phyloP scores from a whole-genome alignment of 306 rosid species.

The Quercus robur region DNA sequence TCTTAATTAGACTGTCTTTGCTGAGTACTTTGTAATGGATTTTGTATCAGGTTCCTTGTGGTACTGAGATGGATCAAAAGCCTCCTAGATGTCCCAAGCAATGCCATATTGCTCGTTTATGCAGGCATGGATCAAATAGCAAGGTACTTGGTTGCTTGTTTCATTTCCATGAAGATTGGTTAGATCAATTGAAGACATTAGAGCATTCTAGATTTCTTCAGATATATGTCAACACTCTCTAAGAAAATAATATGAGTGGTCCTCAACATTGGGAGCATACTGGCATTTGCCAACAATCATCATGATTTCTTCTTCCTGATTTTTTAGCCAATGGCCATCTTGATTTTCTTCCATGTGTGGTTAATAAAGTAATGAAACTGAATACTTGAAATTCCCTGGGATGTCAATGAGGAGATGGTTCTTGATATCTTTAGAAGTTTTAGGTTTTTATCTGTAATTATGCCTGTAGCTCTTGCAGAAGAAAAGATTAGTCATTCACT shows the following conservation, averaged over 20 bases:
- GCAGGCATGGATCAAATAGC: conserved; percentile 62
- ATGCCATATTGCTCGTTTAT: conserved; percentile 65
- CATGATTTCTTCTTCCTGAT: not conserved
- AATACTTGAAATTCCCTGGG: not conserved
- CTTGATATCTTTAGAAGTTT: not conserved
- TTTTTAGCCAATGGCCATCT: not conserved
- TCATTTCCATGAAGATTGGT: conserved; percentile 10
- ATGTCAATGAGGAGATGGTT: not conserved
- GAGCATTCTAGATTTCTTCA: conserved; percentile 1
- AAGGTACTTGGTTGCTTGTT: conserved; percentile 53
- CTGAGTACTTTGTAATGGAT: conserved; percentile 23
- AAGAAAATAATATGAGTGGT: not conserved
- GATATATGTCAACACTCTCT: not conserved
- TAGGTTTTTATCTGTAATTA: not conserved
- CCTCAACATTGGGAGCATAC: not conserved
- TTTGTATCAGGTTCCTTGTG: conserved; percentile 83
- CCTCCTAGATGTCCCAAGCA: conserved; percentile 83
- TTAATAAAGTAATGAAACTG: not conserved
- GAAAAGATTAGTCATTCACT: not conserved
- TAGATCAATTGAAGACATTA: conserved; percentile 4
- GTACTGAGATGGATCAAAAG: conserved; percentile 89
- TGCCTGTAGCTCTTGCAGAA: not conserved
- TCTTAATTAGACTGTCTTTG: conserved; percentile 7
- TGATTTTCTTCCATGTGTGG: not conserved
- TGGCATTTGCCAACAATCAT: not conserved